Evolutionary conservation across 345 rosid genomes (phyloP).

Genomic region (Ceriops zippeliana): DNA sequence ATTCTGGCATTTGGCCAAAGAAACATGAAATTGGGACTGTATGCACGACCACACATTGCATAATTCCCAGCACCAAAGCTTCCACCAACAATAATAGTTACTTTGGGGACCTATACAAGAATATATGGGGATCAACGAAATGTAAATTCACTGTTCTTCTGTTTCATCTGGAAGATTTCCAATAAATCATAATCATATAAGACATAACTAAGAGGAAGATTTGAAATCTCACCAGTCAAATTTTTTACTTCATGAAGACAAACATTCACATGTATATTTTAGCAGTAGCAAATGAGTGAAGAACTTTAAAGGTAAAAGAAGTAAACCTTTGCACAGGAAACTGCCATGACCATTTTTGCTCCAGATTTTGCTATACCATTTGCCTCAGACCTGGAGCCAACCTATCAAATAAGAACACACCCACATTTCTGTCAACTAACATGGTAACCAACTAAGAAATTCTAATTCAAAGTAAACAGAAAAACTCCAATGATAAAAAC

Average conservation of each 20-base stretch:
- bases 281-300: background rate
- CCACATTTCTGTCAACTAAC: background rate
- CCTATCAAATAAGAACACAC: constrained; percentile 39
- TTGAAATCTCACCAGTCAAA: background rate
- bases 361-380: constrained; percentile 96
- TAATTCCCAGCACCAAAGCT: constrained; percentile 98
- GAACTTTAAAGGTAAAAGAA: background rate
- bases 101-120: constrained; percentile 69
- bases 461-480: constrained; percentile 5
- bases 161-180: background rate
- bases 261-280: background rate
- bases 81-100: constrained; percentile 83
- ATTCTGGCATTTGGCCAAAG: constrained; percentile 96
- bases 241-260: background rate
- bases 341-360: constrained; percentile 99
- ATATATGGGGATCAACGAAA: constrained; percentile 3
- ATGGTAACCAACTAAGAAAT: background rate
- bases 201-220: background rate
- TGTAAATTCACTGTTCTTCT: constrained; percentile 3
- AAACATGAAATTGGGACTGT: constrained; percentile 81
- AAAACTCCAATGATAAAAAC: background rate
- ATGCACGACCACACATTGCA: constrained; percentile 99
- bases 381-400: constrained; percentile 96
- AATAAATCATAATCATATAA: background rate
- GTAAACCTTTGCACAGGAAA: constrained; percentile 87